A percentile compares a stretch with the other conserved stretches of the same genome.
These are phyloP conservation scores for Leccinum truebloodii DNA, from an alignment of 768 basidiomycete genomes.

Conservation along the genomic window DNA sequence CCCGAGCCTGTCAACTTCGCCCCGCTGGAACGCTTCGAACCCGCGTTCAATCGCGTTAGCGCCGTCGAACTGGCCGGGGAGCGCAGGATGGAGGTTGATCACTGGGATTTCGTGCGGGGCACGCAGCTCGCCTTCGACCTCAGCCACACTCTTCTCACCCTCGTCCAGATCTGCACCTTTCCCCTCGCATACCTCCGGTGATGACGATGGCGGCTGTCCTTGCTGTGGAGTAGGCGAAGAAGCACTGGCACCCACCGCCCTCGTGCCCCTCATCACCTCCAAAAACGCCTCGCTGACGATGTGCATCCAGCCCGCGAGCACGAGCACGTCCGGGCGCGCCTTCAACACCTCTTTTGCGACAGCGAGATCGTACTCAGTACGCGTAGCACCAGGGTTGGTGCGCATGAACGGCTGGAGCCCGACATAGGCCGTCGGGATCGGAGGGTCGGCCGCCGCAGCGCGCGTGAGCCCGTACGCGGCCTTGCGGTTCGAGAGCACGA, in stretches of 20 bases:
- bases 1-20: constrained; percentile 77
- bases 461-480: constrained; percentile 86
- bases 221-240: too few species aligned
- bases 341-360: constrained; percentile 67
- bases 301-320: constrained; percentile 99
- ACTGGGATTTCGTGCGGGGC: constrained; percentile 58
- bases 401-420: constrained; percentile 85
- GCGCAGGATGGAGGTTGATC: constrained; percentile 95
- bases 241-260: constrained; percentile 24
- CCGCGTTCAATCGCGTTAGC: constrained; percentile 89
- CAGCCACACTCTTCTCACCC: neutral
- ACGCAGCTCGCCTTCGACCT: constrained; percentile 32
- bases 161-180: neutral
- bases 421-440: constrained; percentile 81
- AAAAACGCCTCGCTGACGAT: constrained; percentile 84
- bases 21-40: constrained; percentile 82
- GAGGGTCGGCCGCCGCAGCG: constrained; percentile 63
- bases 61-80: constrained; percentile 96
- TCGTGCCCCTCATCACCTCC: constrained; percentile 51
- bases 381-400: constrained; percentile 65
- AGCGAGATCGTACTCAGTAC: constrained; percentile 84
- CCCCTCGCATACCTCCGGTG: neutral
- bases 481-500: constrained; percentile 92
- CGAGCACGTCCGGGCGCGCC: constrained; percentile 77
- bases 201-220: neutral